A percentile compares a stretch with the other conserved stretches of the same genome.
phyloP scores from a whole-genome alignment of 495 filamentous ascomycete genomes.

The Niebla homalea region DNA sequence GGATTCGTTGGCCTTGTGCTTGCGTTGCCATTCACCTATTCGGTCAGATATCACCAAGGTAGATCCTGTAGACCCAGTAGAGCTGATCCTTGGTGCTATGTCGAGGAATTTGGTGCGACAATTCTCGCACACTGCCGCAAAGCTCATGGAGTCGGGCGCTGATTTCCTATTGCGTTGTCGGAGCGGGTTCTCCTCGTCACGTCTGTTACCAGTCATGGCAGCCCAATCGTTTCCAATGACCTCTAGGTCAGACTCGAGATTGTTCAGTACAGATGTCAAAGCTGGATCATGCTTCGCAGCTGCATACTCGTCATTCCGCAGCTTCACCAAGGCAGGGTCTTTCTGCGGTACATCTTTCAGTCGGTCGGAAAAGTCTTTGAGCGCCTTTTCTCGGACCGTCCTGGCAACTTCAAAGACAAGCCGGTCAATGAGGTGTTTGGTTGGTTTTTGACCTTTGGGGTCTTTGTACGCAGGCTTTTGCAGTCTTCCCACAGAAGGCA shows the following conservation, averaged over 20 bases:
- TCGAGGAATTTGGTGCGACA: constrained; percentile 8
- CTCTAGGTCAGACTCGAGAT: constrained; percentile 11
- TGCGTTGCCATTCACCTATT: constrained; percentile 32
- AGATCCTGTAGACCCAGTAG: constrained; percentile 16
- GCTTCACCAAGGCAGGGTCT: constrained; percentile 38
- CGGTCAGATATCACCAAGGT: constrained; percentile 17
- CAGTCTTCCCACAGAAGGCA: constrained; percentile 14
- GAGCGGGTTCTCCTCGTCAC: constrained; percentile 13
- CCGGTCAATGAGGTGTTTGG: constrained; percentile 55
- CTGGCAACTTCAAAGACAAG: constrained; percentile 51
- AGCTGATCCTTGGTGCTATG: constrained; percentile 13
- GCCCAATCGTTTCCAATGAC: constrained; percentile 9
- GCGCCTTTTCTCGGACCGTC: constrained; percentile 36
- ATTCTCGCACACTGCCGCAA: constrained; percentile 4
- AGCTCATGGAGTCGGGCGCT: constrained; percentile 4
- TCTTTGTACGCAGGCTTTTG: constrained; percentile 29
- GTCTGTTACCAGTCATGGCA: background rate
- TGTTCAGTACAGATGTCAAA: constrained; percentile 17
- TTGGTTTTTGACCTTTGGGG: constrained; percentile 24
- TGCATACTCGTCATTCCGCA: constrained; percentile 26
- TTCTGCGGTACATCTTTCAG: constrained; percentile 19
- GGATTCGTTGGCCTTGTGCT: constrained; percentile 26
- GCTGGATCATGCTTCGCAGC: constrained; percentile 19
- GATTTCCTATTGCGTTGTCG: constrained; percentile 8
- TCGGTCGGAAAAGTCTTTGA: constrained; percentile 29